Percentiles rank a stretch among this genome's conserved stretches.
Conservation (phyloP, 805 yeast genomes). For the Barnettozyma californica region DNA sequence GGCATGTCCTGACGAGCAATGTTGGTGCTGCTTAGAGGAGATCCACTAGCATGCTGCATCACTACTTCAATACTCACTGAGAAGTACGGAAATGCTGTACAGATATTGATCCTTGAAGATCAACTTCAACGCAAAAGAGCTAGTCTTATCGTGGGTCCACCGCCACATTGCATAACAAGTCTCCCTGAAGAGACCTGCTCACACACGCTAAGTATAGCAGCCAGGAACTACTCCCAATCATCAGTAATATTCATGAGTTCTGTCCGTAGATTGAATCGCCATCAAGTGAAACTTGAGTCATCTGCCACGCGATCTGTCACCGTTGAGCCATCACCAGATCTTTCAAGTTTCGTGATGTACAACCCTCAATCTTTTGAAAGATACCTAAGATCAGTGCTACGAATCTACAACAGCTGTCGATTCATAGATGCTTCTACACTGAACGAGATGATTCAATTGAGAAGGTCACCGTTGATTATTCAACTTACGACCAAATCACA, state of each 20-base stretch:
- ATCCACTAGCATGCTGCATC: constrained; percentile 4
- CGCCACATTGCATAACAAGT: constrained; percentile 11
- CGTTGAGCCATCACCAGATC: constrained; percentile 10
- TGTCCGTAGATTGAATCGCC: background rate
- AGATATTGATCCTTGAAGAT: constrained; percentile 6
- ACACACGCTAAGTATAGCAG: background rate
- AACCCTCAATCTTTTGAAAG: constrained; percentile 4
- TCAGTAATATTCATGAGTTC: constrained; percentile 12
- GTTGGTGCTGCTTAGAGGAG: constrained; percentile 12
- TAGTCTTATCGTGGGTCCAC: constrained; percentile 5
- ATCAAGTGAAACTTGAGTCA: background rate
- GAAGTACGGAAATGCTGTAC: background rate
- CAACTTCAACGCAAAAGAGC: background rate
- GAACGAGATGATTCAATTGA: background rate
- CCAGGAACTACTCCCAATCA: constrained; percentile 5
- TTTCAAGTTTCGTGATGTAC: constrained; percentile 6
- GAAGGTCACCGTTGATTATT: background rate
- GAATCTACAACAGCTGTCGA: background rate
- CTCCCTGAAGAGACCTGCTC: background rate
- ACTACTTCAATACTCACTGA: constrained; percentile 3
- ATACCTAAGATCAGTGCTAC: constrained; percentile 2
- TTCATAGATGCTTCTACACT: background rate
- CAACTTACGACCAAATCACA: background rate
- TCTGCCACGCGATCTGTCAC: background rate
- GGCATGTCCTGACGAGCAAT: background rate